Percentiles rank a stretch among this genome's conserved stretches.
phyloP scores from a whole-genome alignment of 139 green algal species.

The Micractinium conductrix region DNA sequence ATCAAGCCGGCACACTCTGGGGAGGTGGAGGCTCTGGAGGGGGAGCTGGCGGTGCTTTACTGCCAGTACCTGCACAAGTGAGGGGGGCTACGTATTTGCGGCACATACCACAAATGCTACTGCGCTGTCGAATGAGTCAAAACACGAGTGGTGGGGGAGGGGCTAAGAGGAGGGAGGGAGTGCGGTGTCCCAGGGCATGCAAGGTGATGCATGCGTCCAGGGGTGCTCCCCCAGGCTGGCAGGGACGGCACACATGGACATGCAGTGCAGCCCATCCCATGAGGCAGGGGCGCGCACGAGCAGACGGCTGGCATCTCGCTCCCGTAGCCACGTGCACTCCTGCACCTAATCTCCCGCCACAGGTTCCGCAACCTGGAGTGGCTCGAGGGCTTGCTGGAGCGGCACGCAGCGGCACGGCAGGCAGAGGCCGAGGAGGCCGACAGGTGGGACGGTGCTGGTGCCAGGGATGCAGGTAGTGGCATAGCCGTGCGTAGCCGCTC shows the following conservation, averaged over 20 bases:
- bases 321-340: no score
- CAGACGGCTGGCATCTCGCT: no score
- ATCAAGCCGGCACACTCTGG: slow-evolving; percentile 82
- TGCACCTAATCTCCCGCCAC: background rate
- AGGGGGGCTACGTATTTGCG: background rate
- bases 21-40: slow-evolving; percentile 84
- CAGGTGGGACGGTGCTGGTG: slow-evolving; percentile 20
- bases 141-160: background rate
- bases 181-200: background rate
- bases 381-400: slow-evolving; percentile 72
- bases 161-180: background rate
- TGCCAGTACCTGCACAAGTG: slow-evolving; percentile 56
- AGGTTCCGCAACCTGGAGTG: slow-evolving; percentile 82
- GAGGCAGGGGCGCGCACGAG: no score
- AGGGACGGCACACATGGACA: no score
- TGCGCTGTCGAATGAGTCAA: no score
- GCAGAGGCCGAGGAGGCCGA: slow-evolving; percentile 72
- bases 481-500: no score
- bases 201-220: background rate
- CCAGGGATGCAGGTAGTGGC: no score
- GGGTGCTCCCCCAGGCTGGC: background rate
- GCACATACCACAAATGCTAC: no score
- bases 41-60: slow-evolving; percentile 75
- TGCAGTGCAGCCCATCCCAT: no score
- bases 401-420: slow-evolving; percentile 65